A percentile compares a stretch with the other conserved stretches of the same genome.
Conservation (phyloP, 176 grass and related monocot genomes). For the Poa pratensis region DNA sequence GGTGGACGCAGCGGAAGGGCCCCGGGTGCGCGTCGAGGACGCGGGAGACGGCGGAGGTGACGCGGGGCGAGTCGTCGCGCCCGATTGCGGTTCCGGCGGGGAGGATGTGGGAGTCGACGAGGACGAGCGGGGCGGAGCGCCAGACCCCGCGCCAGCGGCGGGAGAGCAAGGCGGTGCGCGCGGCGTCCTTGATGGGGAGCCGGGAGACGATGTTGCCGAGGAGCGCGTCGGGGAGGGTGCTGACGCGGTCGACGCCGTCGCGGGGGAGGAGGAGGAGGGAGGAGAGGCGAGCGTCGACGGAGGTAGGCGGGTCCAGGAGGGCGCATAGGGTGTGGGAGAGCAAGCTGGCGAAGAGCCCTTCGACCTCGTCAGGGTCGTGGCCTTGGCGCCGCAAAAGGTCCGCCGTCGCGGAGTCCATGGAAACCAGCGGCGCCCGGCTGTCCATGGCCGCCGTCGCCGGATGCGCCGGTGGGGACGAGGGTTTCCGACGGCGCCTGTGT, state of each 20-base stretch:
- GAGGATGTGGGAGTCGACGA: constrained; percentile 21
- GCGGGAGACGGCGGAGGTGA: neutral
- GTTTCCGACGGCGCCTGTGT: neutral
- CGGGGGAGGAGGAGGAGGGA: neutral
- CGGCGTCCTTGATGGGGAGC: neutral
- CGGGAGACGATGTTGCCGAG: constrained; percentile 1
- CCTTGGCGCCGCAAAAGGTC: neutral
- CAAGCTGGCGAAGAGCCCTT: neutral
- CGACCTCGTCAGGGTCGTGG: neutral
- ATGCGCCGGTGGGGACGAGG: neutral
- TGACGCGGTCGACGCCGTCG: neutral
- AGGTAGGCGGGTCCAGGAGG: neutral
- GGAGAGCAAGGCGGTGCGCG: neutral
- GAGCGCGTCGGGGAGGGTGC: neutral
- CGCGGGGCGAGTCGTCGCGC: neutral
- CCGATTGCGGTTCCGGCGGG: neutral
- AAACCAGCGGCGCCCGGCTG: neutral
- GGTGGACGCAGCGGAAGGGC: neutral
- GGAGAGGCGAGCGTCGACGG: neutral
- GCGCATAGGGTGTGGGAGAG: neutral
- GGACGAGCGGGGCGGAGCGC: constrained; percentile 19
- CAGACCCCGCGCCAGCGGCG: neutral
- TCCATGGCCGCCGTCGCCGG: constrained; percentile 1
- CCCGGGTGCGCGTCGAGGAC: neutral
- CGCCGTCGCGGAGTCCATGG: neutral